Conservation (phyloP, 352 stramenopile genomes). For the Globisporangium mamillatum region DNA sequence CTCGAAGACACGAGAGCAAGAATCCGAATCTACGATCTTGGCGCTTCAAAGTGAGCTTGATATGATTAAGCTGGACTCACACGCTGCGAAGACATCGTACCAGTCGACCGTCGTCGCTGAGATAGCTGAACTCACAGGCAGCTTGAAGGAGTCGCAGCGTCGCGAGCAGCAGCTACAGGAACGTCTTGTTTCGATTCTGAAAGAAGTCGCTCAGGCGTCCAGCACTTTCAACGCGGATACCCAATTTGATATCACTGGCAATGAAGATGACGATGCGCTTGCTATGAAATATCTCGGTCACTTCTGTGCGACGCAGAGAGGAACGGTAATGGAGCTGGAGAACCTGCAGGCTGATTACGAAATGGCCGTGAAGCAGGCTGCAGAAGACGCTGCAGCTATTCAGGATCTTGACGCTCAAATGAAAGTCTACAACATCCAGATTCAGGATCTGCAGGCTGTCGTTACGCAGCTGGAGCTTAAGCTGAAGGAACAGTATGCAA, state of each 20-base stretch:
- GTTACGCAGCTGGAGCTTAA: constrained; percentile 37
- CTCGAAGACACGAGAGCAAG: constrained; percentile 38
- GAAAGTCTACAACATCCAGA: constrained; percentile 38
- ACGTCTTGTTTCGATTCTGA: constrained; percentile 38
- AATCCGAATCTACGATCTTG: constrained; percentile 33
- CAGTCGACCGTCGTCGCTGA: constrained; percentile 25
- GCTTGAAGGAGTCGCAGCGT: constrained; percentile 36
- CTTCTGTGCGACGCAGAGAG: constrained; percentile 34
- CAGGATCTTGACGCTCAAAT: constrained; percentile 38
- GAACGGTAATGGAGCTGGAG: constrained; percentile 38
- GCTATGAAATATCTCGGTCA: constrained; percentile 30
- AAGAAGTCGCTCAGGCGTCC: constrained; percentile 36
- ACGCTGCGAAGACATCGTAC: constrained; percentile 22
- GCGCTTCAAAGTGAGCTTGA: constrained; percentile 35
- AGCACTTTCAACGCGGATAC: constrained; percentile 20
- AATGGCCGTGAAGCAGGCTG: constrained; percentile 31
- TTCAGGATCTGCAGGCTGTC: constrained; percentile 44
- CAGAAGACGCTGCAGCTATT: constrained; percentile 29
- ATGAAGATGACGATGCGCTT: constrained; percentile 27
- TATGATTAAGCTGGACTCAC: constrained; percentile 29
- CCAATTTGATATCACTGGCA: constrained; percentile 16
- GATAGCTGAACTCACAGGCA: constrained; percentile 31
- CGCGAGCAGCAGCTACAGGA: constrained; percentile 47
- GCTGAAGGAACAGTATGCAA: constrained; percentile 50
- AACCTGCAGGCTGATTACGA: constrained; percentile 48